Conservation (phyloP, 495 filamentous ascomycete genomes). For the Hypoxylon fuscum region DNA sequence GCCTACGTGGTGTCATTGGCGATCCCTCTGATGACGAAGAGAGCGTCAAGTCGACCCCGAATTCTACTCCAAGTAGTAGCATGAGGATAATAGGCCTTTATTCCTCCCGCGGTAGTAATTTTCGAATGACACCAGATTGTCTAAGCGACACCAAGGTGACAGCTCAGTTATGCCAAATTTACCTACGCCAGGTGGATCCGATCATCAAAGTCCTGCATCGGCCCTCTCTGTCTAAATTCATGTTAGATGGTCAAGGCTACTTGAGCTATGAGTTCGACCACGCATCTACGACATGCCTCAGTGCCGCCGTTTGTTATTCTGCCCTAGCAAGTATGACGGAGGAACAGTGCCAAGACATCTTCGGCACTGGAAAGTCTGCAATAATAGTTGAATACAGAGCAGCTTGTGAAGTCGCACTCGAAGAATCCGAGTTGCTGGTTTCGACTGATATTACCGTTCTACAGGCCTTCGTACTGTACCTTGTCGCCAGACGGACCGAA, state of each 20-base stretch:
- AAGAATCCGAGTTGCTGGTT: conserved; percentile 16
- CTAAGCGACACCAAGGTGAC: not conserved
- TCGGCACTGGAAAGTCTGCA: not conserved
- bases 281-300: conserved; percentile 4
- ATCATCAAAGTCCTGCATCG: conserved; percentile 28
- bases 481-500: conserved; percentile 26
- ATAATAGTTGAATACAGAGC: conserved; percentile 6
- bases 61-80: no score
- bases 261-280: conserved; percentile 12
- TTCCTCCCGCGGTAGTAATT: no score
- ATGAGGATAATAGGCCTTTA: no score
- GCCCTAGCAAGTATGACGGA: conserved; percentile 28
- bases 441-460: conserved; percentile 28
- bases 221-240: conserved; percentile 21
- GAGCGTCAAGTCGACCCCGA: no score
- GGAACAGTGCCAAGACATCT: conserved; percentile 16
- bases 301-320: conserved; percentile 22
- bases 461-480: conserved; percentile 32
- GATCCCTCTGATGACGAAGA: no score
- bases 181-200: conserved; percentile 28
- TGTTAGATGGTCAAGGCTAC: conserved; percentile 17
- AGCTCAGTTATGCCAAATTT: conserved; percentile 28
- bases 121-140: no score
- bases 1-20: no score
- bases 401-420: conserved; percentile 20